These are phyloP conservation scores for Xylaria sp. DNA, from an alignment of 2,329 filamentous ascomycete species.

Conservation along the genomic window DNA sequence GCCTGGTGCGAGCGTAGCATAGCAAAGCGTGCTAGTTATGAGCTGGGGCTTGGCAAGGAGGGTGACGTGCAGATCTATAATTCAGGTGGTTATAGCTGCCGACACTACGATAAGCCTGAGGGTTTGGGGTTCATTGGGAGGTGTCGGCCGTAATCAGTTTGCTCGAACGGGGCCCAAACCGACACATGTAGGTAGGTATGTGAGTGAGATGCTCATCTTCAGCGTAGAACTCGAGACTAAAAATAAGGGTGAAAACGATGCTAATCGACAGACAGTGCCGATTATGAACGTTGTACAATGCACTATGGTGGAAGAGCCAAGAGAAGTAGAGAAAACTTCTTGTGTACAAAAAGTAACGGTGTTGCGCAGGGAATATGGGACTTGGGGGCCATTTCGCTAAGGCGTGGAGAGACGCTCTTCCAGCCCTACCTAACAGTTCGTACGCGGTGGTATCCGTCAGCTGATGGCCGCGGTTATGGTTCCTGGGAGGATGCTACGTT, in stretches of 20 bases:
- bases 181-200: too few relatives aligned
- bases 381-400: constrained; percentile 11
- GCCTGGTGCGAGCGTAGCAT: not conserved
- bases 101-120: not conserved
- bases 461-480: not conserved
- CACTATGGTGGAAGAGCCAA: not conserved
- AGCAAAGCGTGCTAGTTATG: not conserved
- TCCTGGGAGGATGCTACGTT: not conserved
- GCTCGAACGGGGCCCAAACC: not conserved
- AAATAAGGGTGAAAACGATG: not conserved
- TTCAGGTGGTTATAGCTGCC: not conserved
- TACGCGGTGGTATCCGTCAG: not conserved
- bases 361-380: not conserved
- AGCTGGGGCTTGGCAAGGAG: not conserved
- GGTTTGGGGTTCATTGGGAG: not conserved
- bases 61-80: not conserved
- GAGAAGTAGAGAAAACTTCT: not conserved
- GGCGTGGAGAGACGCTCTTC: constrained; percentile 1
- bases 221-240: not conserved
- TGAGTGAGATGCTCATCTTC: not conserved
- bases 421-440: constrained; percentile 19
- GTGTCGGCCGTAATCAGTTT: not conserved
- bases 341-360: not conserved
- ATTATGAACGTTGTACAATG: not conserved
- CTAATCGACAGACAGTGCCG: not conserved